phyloP scores from a whole-genome alignment of 2,329 filamentous ascomycete species.

The Aspergillus fischeri region DNA sequence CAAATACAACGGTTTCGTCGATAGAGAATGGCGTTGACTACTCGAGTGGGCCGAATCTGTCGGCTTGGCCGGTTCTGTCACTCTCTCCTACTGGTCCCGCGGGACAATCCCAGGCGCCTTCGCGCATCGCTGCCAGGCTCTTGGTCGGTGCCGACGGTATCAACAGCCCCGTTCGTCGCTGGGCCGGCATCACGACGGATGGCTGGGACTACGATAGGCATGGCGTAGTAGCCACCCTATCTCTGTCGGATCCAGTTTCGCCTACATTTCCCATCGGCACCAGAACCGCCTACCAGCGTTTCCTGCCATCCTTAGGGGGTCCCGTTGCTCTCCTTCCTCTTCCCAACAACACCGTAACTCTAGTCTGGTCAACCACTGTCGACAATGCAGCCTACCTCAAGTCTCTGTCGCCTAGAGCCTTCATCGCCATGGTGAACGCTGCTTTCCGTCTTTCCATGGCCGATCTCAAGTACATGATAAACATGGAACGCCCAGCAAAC shows the following conservation, averaged over 20 bases:
- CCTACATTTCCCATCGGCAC: conserved; percentile 32
- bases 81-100: conserved; percentile 53
- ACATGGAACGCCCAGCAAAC: conserved; percentile 42
- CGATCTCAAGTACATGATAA: conserved; percentile 81
- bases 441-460: conserved; percentile 77
- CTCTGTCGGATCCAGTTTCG: conserved; percentile 52
- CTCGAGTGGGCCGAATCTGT: conserved; percentile 67
- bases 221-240: conserved; percentile 84
- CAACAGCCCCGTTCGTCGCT: conserved; percentile 86
- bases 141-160: conserved; percentile 91
- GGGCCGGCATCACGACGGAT: conserved; percentile 76
- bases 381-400: conserved; percentile 75
- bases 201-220: conserved; percentile 94
- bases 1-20: conserved; percentile 71
- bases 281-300: conserved; percentile 89
- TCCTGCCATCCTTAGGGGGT: conserved; percentile 73
- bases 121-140: conserved; percentile 70
- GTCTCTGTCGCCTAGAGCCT: conserved; percentile 65
- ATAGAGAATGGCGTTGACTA: conserved; percentile 70
- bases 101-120: conserved; percentile 29
- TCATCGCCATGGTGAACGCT: conserved; percentile 85
- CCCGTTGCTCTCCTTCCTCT: conserved; percentile 89
- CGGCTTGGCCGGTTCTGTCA: conserved; percentile 80
- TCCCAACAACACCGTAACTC: conserved; percentile 73
- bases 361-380: conserved; percentile 94